These are phyloP conservation scores for Pseudogymnoascus sp. DNA, from an alignment of 2,329 filamentous ascomycete species.

Conservation along the genomic window DNA sequence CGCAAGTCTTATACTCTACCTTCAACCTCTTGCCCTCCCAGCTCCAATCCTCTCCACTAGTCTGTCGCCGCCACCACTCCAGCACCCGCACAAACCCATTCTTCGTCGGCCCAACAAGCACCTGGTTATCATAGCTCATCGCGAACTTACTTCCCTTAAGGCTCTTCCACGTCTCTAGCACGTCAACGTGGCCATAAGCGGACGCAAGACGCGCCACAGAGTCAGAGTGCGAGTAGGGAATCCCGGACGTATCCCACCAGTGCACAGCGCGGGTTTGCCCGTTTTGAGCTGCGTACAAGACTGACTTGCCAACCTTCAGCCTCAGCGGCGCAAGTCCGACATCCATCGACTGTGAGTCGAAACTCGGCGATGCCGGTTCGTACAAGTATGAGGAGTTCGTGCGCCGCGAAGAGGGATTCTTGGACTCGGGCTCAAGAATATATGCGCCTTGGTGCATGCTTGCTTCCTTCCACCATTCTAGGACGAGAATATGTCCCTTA, in stretches of 20 bases:
- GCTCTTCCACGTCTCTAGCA: constrained; percentile 75
- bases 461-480: constrained; percentile 87
- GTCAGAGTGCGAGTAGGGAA: constrained; percentile 73
- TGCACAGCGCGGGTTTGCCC: constrained; percentile 69
- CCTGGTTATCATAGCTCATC: constrained; percentile 72
- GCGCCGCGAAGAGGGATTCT: constrained; percentile 18
- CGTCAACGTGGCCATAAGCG: constrained; percentile 74
- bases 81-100: constrained; percentile 77
- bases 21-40: constrained; percentile 51
- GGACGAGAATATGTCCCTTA: constrained; percentile 74
- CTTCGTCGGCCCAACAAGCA: constrained; percentile 79
- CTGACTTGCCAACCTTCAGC: constrained; percentile 75
- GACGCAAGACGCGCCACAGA: constrained; percentile 77
- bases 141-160: constrained; percentile 57
- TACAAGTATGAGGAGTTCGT: constrained; percentile 16
- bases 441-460: constrained; percentile 49
- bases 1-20: constrained; percentile 90
- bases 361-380: constrained; percentile 14
- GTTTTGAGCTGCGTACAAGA: constrained; percentile 76
- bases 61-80: constrained; percentile 83
- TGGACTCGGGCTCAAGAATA: constrained; percentile 35
- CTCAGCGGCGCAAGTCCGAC: constrained; percentile 35
- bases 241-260: constrained; percentile 81
- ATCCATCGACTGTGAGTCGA: constrained; percentile 13
- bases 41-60: constrained; percentile 45